These are phyloP conservation scores for Phytopythium delawarense DNA, from an alignment of 352 stramenopile genomes.

Conservation along the genomic window DNA sequence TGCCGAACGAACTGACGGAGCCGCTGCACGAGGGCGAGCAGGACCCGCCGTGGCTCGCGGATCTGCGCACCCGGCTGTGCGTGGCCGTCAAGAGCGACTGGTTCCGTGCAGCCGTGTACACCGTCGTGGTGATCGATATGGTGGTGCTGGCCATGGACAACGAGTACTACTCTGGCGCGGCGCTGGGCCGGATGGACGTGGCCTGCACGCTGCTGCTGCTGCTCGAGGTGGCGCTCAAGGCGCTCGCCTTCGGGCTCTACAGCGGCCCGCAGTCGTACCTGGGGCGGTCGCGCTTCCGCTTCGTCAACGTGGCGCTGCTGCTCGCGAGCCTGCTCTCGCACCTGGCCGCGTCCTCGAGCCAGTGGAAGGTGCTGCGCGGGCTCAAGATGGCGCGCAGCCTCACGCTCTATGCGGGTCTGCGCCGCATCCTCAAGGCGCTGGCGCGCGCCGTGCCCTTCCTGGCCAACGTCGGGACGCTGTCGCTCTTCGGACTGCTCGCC, in stretches of 20 bases:
- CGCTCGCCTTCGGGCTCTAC: conserved; percentile 46
- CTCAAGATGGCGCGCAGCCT: conserved; percentile 67
- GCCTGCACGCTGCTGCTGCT: conserved; percentile 54
- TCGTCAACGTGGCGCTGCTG: conserved; percentile 52
- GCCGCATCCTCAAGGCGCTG: conserved; percentile 64
- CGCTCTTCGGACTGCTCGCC: conserved; percentile 68
- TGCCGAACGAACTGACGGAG: conserved; percentile 3
- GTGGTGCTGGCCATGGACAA: conserved; percentile 60
- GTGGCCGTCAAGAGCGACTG: conserved; percentile 33
- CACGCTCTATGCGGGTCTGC: conserved; percentile 57
- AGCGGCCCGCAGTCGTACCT: conserved; percentile 45
- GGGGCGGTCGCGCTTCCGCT: conserved; percentile 33
- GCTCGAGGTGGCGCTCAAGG: conserved; percentile 57
- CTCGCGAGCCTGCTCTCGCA: conserved; percentile 48
- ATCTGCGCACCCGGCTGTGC: conserved; percentile 22
- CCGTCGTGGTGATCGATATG: conserved; percentile 46
- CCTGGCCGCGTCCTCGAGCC: conserved; percentile 13
- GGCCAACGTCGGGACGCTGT: conserved; percentile 65
- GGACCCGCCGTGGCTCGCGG: conserved; percentile 18
- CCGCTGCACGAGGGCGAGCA: not conserved
- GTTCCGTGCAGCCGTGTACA: conserved; percentile 43
- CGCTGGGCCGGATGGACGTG: conserved; percentile 38
- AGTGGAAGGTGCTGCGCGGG: conserved; percentile 51
- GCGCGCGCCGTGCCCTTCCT: conserved; percentile 66
- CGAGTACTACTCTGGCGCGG: conserved; percentile 25